These are phyloP conservation scores for Chlamydomonas incerta DNA, from an alignment of 139 green algal species.

Conservation along the genomic window DNA sequence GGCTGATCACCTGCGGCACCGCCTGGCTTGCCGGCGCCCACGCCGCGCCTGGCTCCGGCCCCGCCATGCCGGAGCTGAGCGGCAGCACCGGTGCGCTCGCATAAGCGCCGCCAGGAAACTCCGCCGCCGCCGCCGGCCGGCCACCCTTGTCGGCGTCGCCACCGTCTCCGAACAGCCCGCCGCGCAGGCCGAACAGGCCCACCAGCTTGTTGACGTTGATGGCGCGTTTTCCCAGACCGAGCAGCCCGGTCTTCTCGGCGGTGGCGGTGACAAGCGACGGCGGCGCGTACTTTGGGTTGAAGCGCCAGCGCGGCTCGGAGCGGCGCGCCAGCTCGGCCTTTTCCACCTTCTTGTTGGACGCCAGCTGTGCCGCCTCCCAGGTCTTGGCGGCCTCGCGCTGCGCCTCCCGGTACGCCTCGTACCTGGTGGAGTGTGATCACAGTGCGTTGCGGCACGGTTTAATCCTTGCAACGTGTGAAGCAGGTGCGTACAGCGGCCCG, in stretches of 20 bases:
- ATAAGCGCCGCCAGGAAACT: not conserved
- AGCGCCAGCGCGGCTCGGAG: constrained; percentile 27
- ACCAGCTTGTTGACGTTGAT: constrained; percentile 27
- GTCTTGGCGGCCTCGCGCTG: constrained; percentile 1
- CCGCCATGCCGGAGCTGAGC: not conserved
- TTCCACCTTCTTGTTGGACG: not conserved
- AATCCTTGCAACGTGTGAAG: no score
- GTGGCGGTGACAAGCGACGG: constrained; percentile 3
- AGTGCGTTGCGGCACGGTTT: not conserved
- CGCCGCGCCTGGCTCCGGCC: not conserved
- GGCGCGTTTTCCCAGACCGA: constrained; percentile 13
- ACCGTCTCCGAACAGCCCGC: not conserved
- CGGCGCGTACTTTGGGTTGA: constrained; percentile 39
- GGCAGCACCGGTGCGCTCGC: no score
- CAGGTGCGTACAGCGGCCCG: not conserved
- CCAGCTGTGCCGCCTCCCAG: constrained; percentile 4
- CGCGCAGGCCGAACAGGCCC: not conserved
- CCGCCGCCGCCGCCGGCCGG: no score
- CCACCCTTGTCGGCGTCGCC: no score
- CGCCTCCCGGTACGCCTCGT: not conserved
- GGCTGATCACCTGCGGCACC: not conserved
- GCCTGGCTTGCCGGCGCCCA: not conserved
- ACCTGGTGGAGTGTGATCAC: not conserved
- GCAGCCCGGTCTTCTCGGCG: constrained; percentile 6
- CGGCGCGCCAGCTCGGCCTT: not conserved